Base-by-base conservation (phyloP, 2,329 filamentous ascomycete genomes). In the Aspergillus sp. region DNA sequence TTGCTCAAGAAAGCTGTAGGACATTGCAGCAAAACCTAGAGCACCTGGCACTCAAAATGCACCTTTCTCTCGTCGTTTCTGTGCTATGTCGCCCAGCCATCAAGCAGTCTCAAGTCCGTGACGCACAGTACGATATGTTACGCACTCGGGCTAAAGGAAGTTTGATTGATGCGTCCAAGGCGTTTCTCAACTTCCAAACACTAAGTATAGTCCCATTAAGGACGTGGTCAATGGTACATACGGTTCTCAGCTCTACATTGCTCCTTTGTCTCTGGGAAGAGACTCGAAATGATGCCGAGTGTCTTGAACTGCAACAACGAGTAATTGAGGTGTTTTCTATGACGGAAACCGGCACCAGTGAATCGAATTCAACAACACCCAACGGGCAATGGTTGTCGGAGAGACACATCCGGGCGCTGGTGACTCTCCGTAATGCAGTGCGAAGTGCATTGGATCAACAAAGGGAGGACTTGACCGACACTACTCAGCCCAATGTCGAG, bases 51-150 rank as follows among this genome's bases (percentile, higher is more conserved):
- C 57, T 81, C 5, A 77, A 78, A 49, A 67, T 81, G 37, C 74
- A 79, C 55, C 69, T 73, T 19, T 78, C 74, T 1, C 80, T 79
- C 56, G 72, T 75, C 33, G 70, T 74, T 30, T 79, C 76, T 1
- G 76, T 79, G 49, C 65, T 80, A 5, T 79, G 76, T 50, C 73
- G 77, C 3, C 76, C 77, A 6, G 76, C 77, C 3, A 71, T 81
- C 53, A 77, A 72, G 51, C 50, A 50, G 8, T 45, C 43, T 3
- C 38, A 29, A 6, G 26, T 29, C 12, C 50, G 35, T 11, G 42
- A 49, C 30, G 40, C 43, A 5, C 44, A 41, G 3, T 13, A 44
- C 6, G 39, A 47, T 4, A 36, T 52, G 1, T 46, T 62, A 10
- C 57, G 58, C 0, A 40, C 29, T 1, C 49, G 59, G 6, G 60